A percentile compares a stretch with the other conserved stretches of the same genome.
Conservation (phyloP, 192 early-diverging fungal species). For the Cetraspora pellucida region DNA sequence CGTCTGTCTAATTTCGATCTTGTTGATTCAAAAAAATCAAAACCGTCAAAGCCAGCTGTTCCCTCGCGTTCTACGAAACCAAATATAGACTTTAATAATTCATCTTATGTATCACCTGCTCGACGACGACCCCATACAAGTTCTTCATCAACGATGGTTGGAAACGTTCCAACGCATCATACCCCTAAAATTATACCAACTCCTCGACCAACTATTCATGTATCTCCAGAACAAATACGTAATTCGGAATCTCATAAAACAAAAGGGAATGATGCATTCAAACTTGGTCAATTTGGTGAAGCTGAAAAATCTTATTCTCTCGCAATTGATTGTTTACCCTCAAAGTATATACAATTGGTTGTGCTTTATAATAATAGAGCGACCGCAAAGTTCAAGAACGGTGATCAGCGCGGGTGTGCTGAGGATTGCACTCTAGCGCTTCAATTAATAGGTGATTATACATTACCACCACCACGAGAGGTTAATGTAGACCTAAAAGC, state of each 20-base stretch:
- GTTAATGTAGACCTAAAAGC: constrained; percentile 45
- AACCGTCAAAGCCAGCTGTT: constrained; percentile 1
- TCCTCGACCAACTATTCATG: constrained; percentile 47
- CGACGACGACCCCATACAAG: constrained; percentile 18
- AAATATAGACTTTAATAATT: not conserved
- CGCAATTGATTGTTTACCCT: constrained; percentile 66
- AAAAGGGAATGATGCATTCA: constrained; percentile 81
- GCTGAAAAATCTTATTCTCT: constrained; percentile 72
- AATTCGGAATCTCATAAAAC: constrained; percentile 52
- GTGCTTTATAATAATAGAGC: constrained; percentile 86
- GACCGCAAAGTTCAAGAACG: constrained; percentile 76
- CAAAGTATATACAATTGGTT: constrained; percentile 62
- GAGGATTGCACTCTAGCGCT: constrained; percentile 65
- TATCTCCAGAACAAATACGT: constrained; percentile 42
- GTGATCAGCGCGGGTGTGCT: constrained; percentile 72
- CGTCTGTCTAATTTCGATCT: not conserved
- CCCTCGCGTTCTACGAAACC: constrained; percentile 8
- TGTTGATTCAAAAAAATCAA: constrained; percentile 12
- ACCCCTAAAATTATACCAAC: constrained; percentile 31
- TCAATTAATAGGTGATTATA: constrained; percentile 40
- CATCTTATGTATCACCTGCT: constrained; percentile 39
- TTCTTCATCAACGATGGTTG: not conserved
- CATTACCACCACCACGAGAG: constrained; percentile 31
- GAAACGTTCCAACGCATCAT: constrained; percentile 32
- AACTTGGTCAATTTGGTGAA: constrained; percentile 86